A percentile compares a stretch with the other conserved stretches of the same genome.
Conservation (phyloP, 176 grass and related monocot genomes). For the Canna indica region DNA sequence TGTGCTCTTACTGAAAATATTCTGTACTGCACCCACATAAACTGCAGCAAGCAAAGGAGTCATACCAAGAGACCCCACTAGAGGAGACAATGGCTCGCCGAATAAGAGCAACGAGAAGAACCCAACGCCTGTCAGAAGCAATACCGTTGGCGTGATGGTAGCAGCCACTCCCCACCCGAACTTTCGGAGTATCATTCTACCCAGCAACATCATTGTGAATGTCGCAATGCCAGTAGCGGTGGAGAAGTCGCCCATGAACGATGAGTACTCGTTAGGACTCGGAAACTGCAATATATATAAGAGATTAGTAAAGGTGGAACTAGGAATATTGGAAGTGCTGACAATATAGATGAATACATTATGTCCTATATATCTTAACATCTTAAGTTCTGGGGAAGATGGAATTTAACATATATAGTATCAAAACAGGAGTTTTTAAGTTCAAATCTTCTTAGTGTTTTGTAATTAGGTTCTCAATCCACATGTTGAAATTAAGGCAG, state of each 20-base stretch:
- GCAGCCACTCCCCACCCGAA: slow-evolving; percentile 83
- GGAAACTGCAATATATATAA: slow-evolving; percentile 49
- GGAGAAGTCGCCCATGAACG: slow-evolving; percentile 90
- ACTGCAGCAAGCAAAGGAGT: slow-evolving; percentile 77
- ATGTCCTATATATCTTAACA: too few relatives aligned
- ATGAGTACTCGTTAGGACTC: slow-evolving; percentile 76
- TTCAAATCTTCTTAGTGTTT: too few relatives aligned
- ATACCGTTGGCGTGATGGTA: slow-evolving; percentile 69
- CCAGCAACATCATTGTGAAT: slow-evolving; percentile 85
- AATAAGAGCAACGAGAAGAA: slow-evolving; percentile 83
- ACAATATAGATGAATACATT: too few relatives aligned
- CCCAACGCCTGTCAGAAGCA: slow-evolving; percentile 64
- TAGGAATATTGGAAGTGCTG: too few relatives aligned
- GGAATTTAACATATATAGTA: too few relatives aligned
- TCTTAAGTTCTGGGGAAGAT: too few relatives aligned
- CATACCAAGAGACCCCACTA: slow-evolving; percentile 51
- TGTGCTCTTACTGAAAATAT: slow-evolving; percentile 94
- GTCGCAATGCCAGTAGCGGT: slow-evolving; percentile 76
- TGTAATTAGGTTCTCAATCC: too few relatives aligned
- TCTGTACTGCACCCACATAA: slow-evolving; percentile 77
- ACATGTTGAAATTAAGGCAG: too few relatives aligned
- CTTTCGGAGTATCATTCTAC: slow-evolving; percentile 49
- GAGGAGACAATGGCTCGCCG: slow-evolving; percentile 53
- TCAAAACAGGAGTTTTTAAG: too few relatives aligned
- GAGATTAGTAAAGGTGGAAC: background rate